Percentiles rank a stretch among this genome's conserved stretches.
These are phyloP conservation scores for Suillus occidentalis DNA, from an alignment of 768 basidiomycete genomes.

Conservation along the genomic window DNA sequence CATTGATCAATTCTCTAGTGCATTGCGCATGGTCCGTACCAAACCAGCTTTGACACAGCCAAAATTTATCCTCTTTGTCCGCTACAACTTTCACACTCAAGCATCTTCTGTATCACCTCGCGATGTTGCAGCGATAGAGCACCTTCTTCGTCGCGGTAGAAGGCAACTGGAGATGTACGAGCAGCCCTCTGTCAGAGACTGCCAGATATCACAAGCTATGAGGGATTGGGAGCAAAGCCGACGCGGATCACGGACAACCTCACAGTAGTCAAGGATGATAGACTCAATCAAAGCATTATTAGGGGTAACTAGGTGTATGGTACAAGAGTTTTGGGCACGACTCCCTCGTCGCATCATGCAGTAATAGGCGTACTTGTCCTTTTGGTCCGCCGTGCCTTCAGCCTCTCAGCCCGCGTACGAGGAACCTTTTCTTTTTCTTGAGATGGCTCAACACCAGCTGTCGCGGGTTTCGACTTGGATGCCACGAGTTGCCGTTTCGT, in stretches of 20 bases:
- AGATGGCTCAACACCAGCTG: not conserved
- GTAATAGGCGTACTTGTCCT: not conserved
- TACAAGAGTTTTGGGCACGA: not conserved
- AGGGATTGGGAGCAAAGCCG: conserved; percentile 53
- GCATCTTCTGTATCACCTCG: conserved; percentile 61
- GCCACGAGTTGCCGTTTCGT: conserved; percentile 7
- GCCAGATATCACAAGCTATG: conserved; percentile 75
- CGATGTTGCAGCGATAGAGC: conserved; percentile 69
- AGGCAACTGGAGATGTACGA: conserved; percentile 74
- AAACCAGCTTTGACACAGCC: conserved; percentile 62
- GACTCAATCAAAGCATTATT: not conserved
- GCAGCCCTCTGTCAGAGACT: conserved; percentile 65
- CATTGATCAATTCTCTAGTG: conserved; percentile 41
- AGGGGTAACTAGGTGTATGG: not conserved
- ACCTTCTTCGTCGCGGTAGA: conserved; percentile 67
- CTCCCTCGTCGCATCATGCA: not conserved
- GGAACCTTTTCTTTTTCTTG: conserved; percentile 9
- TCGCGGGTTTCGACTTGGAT: conserved; percentile 2
- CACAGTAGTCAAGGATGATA: not conserved
- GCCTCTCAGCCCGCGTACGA: conserved; percentile 4
- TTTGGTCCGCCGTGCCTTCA: conserved; percentile 5
- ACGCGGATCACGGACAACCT: conserved; percentile 13
- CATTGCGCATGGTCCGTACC: conserved; percentile 69
- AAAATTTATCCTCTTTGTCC: conserved; percentile 68
- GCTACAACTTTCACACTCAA: conserved; percentile 67